Conservation (phyloP, 768 basidiomycete species). For the Ramaria rubella region DNA sequence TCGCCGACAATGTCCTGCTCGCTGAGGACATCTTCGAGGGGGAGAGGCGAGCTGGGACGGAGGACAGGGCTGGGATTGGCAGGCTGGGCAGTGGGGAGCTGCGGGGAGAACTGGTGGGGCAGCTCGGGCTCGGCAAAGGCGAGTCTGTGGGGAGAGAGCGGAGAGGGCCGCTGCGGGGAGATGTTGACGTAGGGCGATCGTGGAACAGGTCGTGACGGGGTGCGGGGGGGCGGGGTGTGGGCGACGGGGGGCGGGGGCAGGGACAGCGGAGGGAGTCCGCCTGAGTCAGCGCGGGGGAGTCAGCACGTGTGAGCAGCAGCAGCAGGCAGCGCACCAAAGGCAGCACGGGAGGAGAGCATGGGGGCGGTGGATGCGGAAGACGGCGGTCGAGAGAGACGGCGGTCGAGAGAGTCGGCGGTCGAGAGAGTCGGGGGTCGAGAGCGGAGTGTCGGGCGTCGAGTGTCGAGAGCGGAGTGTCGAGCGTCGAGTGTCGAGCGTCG, state of each 20-base stretch:
- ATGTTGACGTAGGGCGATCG: conserved; percentile 9
- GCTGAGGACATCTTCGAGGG: conserved; percentile 54
- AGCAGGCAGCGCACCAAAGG: not conserved
- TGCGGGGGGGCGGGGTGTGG: not conserved
- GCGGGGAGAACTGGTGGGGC: too few species aligned
- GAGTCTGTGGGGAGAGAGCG: not conserved
- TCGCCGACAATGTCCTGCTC: conserved; percentile 72
- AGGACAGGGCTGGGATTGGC: conserved; percentile 23
- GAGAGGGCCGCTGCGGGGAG: conserved; percentile 4
- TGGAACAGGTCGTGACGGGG: conserved; percentile 11
- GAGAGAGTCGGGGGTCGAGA: too few species aligned
- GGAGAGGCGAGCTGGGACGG: conserved; percentile 33
- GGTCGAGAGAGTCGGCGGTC: too few species aligned
- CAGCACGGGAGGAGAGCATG: conserved; percentile 6
- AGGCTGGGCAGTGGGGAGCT: too few species aligned
- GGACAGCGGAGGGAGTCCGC: conserved; percentile 7
- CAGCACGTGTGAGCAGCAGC: not conserved
- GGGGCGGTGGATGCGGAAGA: not conserved
- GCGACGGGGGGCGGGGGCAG: not conserved
- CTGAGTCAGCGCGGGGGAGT: not conserved
- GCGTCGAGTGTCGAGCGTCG: too few species aligned
- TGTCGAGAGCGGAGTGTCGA: too few species aligned
- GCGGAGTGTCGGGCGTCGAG: too few species aligned
- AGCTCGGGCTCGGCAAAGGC: not conserved
- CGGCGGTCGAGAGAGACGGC: not conserved